These are phyloP conservation scores for Auricularia cornea DNA, from an alignment of 768 basidiomycete species.

Conservation along the genomic window DNA sequence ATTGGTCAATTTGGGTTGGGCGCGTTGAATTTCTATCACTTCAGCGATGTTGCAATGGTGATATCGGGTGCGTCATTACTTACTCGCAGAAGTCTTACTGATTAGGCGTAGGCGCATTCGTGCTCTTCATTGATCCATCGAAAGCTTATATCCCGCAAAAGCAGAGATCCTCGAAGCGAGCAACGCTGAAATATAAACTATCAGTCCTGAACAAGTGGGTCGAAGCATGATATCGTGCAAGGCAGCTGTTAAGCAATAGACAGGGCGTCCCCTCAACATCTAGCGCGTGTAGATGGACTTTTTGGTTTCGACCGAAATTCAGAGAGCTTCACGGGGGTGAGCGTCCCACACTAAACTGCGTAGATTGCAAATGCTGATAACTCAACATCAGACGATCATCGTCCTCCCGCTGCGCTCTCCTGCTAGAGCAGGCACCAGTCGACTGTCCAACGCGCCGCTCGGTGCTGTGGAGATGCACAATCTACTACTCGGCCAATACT, in stretches of 20 bases:
- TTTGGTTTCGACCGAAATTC: constrained; percentile 29
- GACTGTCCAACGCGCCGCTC: constrained; percentile 1
- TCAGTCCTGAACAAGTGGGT: neutral
- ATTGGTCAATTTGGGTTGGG: constrained; percentile 49
- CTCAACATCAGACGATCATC: constrained; percentile 37
- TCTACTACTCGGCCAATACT: constrained; percentile 16
- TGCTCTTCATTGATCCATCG: constrained; percentile 40
- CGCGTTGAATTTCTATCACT: constrained; percentile 44
- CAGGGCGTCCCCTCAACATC: constrained; percentile 25
- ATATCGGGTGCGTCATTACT: constrained; percentile 14
- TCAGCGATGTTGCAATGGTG: constrained; percentile 37
- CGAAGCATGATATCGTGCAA: constrained; percentile 31
- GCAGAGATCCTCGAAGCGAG: neutral
- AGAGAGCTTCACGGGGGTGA: constrained; percentile 32
- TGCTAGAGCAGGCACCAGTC: constrained; percentile 17
- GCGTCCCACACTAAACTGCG: constrained; percentile 10
- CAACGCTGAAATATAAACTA: constrained; percentile 18
- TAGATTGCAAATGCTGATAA: constrained; percentile 1
- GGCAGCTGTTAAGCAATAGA: no score
- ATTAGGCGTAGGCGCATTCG: constrained; percentile 8
- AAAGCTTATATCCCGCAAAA: constrained; percentile 30
- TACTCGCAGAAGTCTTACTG: neutral
- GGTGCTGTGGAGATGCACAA: neutral
- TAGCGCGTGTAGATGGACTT: constrained; percentile 30
- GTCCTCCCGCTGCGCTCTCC: constrained; percentile 34